Conservation (phyloP, 164 flowering plant species). For the Annona cherimola region DNA sequence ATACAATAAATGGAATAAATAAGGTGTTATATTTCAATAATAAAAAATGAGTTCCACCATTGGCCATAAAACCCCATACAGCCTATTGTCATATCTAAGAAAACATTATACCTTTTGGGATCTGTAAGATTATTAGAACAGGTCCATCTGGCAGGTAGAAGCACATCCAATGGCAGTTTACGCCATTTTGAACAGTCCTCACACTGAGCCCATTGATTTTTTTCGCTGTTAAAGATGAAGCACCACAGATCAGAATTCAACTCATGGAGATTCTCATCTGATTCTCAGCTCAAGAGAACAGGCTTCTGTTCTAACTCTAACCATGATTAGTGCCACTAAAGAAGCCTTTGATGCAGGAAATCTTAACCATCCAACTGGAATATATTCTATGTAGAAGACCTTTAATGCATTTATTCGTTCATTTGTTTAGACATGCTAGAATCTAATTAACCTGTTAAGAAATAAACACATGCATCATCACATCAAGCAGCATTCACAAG, state of each 20-base stretch:
- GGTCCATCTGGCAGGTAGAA: slow-evolving; percentile 66
- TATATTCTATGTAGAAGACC: neutral
- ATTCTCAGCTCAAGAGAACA: neutral
- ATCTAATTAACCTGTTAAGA: too few relatives aligned
- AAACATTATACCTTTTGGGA: slow-evolving; percentile 48
- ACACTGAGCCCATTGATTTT: slow-evolving; percentile 65
- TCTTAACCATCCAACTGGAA: neutral
- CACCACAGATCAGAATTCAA: neutral
- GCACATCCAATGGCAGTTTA: slow-evolving; percentile 58
- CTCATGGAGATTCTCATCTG: neutral
- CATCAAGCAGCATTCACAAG: too few relatives aligned
- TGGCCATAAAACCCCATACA: too few relatives aligned
- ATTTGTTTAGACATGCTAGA: too few relatives aligned
- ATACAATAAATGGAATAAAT: too few relatives aligned
- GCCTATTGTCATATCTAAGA: neutral
- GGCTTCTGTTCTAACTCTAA: neutral
- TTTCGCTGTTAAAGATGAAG: slow-evolving; percentile 22
- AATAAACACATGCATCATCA: too few relatives aligned
- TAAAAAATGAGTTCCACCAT: too few relatives aligned
- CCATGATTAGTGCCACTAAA: neutral
- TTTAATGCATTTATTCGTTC: neutral
- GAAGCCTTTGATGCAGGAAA: neutral
- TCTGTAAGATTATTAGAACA: slow-evolving; percentile 71
- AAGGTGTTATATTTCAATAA: too few relatives aligned
- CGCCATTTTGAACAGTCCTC: slow-evolving; percentile 82